Conservation (phyloP, 1,139 yeast genomes). For the Pichia sp. region DNA sequence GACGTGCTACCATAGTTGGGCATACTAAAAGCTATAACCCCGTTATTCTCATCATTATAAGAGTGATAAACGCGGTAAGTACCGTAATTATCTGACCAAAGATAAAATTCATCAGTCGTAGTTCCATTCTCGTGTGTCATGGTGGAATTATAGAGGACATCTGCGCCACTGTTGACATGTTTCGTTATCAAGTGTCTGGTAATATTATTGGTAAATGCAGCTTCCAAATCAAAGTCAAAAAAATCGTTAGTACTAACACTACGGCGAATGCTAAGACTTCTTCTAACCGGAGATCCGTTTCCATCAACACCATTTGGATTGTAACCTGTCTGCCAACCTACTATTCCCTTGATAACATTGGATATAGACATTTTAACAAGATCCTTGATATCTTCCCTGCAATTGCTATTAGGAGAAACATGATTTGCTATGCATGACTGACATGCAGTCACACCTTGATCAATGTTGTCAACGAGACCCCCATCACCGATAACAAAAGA, state of each 20-base stretch:
- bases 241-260: not conserved
- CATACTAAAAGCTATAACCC: not conserved
- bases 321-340: not conserved
- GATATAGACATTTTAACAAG: not conserved
- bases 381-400: not conserved
- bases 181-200: not conserved
- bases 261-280: not conserved
- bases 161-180: not conserved
- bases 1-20: not conserved
- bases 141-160: not conserved
- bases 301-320: not conserved
- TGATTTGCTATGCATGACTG: not conserved
- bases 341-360: not conserved
- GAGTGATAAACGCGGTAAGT: not conserved
- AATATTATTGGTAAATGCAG: not conserved
- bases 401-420: not conserved
- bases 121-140: not conserved
- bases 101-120: not conserved
- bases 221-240: not conserved
- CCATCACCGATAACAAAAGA: not conserved
- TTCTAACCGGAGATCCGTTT: not conserved
- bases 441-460: not conserved
- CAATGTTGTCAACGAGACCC: not conserved
- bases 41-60: not conserved
- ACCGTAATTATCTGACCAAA: not conserved